Conservation (phyloP, 148 eudicot genomes). For the Persicaria maculosa region DNA sequence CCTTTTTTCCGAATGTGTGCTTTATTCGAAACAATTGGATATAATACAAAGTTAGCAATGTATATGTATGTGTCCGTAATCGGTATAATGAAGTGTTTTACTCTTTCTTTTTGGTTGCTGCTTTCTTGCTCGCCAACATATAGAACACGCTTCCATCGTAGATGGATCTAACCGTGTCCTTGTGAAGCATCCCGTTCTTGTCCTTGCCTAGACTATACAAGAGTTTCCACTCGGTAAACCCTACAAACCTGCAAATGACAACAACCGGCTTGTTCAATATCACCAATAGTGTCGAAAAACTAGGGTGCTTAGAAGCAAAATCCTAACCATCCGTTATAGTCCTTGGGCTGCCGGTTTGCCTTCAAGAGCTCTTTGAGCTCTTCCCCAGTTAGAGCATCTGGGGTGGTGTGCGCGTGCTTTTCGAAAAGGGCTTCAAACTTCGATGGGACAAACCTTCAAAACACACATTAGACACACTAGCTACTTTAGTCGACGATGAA, state of each 20-base stretch:
- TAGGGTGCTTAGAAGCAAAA: not conserved
- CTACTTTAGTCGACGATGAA: too few relatives aligned
- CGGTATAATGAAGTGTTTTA: constrained; percentile 15
- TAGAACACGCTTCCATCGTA: constrained; percentile 78
- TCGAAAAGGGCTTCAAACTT: constrained; percentile 67
- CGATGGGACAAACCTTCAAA: constrained; percentile 45
- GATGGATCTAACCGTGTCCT: constrained; percentile 42
- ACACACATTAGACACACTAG: too few relatives aligned
- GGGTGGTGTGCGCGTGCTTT: constrained; percentile 43
- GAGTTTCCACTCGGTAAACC: constrained; percentile 60
- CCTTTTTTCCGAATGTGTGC: too few relatives aligned
- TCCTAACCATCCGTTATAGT: constrained; percentile 50
- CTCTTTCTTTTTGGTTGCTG: constrained; percentile 24
- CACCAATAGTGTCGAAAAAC: too few relatives aligned
- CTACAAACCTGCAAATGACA: constrained; percentile 37
- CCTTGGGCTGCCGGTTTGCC: constrained; percentile 55
- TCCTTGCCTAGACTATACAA: constrained; percentile 55
- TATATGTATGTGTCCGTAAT: too few relatives aligned
- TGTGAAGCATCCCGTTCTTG: constrained; percentile 55
- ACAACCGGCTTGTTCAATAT: too few relatives aligned
- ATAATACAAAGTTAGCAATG: not conserved
- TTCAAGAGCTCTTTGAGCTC: constrained; percentile 46
- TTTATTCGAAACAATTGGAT: not conserved
- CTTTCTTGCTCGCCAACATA: constrained; percentile 41
- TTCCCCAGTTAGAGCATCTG: constrained; percentile 41